Conservation (phyloP, 2,329 filamentous ascomycete species). For the Didymella glomerata region DNA sequence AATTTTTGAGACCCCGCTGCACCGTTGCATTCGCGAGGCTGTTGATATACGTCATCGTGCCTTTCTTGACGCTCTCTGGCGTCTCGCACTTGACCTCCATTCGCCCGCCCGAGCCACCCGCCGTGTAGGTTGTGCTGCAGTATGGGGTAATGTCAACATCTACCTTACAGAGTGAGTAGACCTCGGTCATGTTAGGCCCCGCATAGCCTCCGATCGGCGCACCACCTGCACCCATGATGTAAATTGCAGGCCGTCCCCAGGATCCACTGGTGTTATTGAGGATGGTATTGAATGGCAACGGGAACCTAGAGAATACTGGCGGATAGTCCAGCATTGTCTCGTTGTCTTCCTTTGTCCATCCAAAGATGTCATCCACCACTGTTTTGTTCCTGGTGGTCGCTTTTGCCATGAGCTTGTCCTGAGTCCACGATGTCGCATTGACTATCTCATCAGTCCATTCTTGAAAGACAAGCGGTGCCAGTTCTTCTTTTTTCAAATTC, state of each 20-base stretch:
- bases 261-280: slow-evolving; percentile 47
- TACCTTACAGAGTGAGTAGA: slow-evolving; percentile 73
- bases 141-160: slow-evolving; percentile 68
- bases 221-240: slow-evolving; percentile 63
- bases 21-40: slow-evolving; percentile 64
- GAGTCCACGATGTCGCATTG: slow-evolving; percentile 34
- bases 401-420: slow-evolving; percentile 20
- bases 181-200: slow-evolving; percentile 30
- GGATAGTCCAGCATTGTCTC: slow-evolving; percentile 58
- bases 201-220: slow-evolving; percentile 20
- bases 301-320: slow-evolving; percentile 59
- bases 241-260: slow-evolving; percentile 65
- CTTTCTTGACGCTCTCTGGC: slow-evolving; percentile 36
- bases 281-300: slow-evolving; percentile 69
- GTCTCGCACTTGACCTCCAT: slow-evolving; percentile 71
- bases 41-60: slow-evolving; percentile 64
- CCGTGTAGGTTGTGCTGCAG: slow-evolving; percentile 69
- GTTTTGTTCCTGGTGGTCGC: slow-evolving; percentile 51
- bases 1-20: slow-evolving; percentile 56
- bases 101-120: slow-evolving; percentile 61
- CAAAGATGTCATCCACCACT: slow-evolving; percentile 74
- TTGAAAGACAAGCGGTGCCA: slow-evolving; percentile 71
- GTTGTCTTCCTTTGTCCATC: slow-evolving; percentile 68
- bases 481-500: slow-evolving; percentile 67
- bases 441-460: slow-evolving; percentile 58